phyloP scores from a whole-genome alignment of 192 early-diverging fungal species.

The Spinellus fusiger region DNA sequence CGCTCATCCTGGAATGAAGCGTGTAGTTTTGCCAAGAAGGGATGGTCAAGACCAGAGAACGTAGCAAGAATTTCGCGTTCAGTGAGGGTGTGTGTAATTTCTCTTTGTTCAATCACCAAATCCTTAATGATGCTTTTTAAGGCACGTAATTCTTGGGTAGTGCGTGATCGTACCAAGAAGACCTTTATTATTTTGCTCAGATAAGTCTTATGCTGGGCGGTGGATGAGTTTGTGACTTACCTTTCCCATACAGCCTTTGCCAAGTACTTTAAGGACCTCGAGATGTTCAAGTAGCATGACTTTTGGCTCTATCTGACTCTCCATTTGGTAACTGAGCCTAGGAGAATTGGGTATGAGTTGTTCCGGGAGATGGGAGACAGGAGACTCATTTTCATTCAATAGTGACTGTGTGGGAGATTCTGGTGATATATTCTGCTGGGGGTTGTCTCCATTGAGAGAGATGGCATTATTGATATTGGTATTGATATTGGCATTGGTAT shows the following conservation, averaged over 20 bases:
- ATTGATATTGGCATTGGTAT: background rate
- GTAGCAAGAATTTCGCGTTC: conserved; percentile 75
- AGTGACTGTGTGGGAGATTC: no score
- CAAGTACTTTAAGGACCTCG: conserved; percentile 45
- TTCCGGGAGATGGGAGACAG: background rate
- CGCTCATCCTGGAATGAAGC: conserved; percentile 86
- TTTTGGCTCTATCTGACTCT: background rate
- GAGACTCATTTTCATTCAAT: no score
- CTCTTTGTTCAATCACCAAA: conserved; percentile 65
- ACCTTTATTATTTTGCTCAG: conserved; percentile 22
- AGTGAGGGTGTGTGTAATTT: conserved; percentile 70
- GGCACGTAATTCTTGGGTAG: conserved; percentile 39
- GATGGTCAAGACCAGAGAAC: conserved; percentile 69
- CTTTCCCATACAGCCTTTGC: conserved; percentile 55
- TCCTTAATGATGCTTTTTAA: conserved; percentile 51
- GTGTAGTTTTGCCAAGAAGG: conserved; percentile 85
- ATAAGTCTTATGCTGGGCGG: background rate
- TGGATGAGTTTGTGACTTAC: conserved; percentile 17
- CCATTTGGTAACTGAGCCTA: background rate
- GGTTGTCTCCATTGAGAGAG: no score
- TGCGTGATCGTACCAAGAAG: conserved; percentile 36
- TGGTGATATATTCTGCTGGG: no score
- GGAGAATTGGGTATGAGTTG: background rate
- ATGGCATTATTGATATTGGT: background rate
- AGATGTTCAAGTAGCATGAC: conserved; percentile 37